Evolutionary conservation across 2,329 filamentous ascomycete genomes (phyloP).

Genomic region (Ascochyta clinopodiicola): DNA sequence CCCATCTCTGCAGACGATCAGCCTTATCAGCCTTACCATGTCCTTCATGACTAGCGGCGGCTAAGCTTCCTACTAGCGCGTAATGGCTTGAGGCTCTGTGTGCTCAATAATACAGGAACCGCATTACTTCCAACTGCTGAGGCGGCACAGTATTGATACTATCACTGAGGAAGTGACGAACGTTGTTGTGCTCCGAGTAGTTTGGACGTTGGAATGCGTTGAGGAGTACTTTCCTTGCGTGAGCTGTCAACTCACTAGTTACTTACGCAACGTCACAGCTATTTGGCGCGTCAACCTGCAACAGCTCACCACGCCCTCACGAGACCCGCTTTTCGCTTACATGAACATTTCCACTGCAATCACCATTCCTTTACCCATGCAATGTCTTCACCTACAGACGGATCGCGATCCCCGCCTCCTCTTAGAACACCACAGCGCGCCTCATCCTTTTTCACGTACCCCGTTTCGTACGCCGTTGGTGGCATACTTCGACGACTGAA

Average conservation of each 20-base stretch:
- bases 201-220: slow-evolving; percentile 13
- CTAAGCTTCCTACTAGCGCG: slow-evolving; percentile 41
- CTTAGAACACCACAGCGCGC: slow-evolving; percentile 31
- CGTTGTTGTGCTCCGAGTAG: slow-evolving; percentile 2
- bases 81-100: slow-evolving; percentile 17
- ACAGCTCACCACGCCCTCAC: slow-evolving; percentile 25
- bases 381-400: slow-evolving; percentile 39
- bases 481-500: slow-evolving; percentile 57
- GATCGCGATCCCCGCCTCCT: slow-evolving; percentile 22
- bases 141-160: neutral
- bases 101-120: slow-evolving; percentile 21
- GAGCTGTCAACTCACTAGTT: slow-evolving; percentile 35
- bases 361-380: slow-evolving; percentile 1
- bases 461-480: slow-evolving; percentile 56
- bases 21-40: slow-evolving; percentile 15
- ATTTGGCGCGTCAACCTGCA: slow-evolving; percentile 18
- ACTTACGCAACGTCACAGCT: slow-evolving; percentile 35
- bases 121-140: neutral
- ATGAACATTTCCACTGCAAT: slow-evolving; percentile 16
- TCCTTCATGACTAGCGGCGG: slow-evolving; percentile 31
- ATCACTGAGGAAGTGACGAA: neutral
- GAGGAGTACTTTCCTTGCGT: slow-evolving; percentile 8
- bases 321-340: slow-evolving; percentile 35
- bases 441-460: slow-evolving; percentile 57
- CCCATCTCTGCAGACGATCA: neutral